Conservation (phyloP, 75 land plant species). For the Pinus tabuliformis region DNA sequence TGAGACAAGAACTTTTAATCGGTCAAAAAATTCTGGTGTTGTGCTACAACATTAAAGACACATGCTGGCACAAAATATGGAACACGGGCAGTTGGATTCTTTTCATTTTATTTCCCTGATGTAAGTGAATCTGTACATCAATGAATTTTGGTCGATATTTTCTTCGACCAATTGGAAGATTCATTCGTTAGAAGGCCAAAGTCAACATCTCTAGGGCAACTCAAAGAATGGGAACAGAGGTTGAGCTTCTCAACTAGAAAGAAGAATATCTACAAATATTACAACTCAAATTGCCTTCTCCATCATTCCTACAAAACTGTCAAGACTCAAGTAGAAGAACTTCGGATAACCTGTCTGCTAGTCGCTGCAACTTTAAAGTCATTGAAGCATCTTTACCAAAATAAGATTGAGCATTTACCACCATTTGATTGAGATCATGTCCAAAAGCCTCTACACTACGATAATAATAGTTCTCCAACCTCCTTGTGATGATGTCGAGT, state of each 20-base stretch:
- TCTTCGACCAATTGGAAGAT: slow-evolving; percentile 6
- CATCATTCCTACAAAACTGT: slow-evolving; percentile 10
- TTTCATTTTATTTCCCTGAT: neutral
- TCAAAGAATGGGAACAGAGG: slow-evolving; percentile 7
- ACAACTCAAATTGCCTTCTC: slow-evolving; percentile 1
- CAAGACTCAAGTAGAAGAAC: slow-evolving; percentile 17
- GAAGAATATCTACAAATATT: slow-evolving; percentile 9
- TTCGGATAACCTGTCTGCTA: slow-evolving; percentile 37
- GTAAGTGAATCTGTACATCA: slow-evolving; percentile 9
- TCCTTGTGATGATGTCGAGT: slow-evolving; percentile 54
- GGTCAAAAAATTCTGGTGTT: too few species aligned
- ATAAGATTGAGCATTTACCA: slow-evolving; percentile 58
- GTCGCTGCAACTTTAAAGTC: slow-evolving; percentile 39
- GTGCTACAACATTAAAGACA: too few species aligned
- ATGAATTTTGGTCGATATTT: slow-evolving; percentile 8
- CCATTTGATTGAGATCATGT: slow-evolving; percentile 64
- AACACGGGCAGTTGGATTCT: neutral
- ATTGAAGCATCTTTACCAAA: slow-evolving; percentile 48
- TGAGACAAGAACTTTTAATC: too few species aligned
- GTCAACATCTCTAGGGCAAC: neutral
- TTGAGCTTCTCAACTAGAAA: too few species aligned
- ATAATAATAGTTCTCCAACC: slow-evolving; percentile 82
- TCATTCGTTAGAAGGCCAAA: slow-evolving; percentile 3
- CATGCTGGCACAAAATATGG: too few species aligned
- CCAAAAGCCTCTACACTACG: slow-evolving; percentile 64